phyloP scores from a whole-genome alignment of 805 yeast genomes.

The Metschnikowia cerradonensis region DNA sequence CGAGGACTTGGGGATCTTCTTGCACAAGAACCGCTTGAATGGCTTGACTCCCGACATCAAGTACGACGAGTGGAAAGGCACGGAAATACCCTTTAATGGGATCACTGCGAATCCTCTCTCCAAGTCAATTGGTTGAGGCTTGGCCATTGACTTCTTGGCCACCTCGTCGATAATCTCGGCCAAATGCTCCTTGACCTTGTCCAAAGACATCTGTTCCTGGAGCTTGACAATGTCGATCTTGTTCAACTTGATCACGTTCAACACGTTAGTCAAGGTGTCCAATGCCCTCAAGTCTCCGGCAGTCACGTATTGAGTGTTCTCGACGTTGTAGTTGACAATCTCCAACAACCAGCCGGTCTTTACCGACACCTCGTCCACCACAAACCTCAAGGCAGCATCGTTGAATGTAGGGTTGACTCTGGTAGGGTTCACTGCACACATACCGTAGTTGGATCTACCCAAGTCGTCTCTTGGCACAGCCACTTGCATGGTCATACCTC shows the following conservation, averaged over 20 bases:
- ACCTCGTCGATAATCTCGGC: conserved; percentile 85
- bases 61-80: conserved; percentile 99
- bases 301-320: conserved; percentile 96
- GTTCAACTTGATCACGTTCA: conserved; percentile 89
- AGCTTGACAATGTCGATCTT: conserved; percentile 89
- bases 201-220: conserved; percentile 76
- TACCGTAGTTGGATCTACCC: conserved; percentile 98
- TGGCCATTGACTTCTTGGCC: conserved; percentile 72
- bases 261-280: conserved; percentile 87
- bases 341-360: conserved; percentile 93
- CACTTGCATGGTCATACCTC: conserved; percentile 99
- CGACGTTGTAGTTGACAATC: conserved; percentile 97
- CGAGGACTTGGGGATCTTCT: conserved; percentile 92
- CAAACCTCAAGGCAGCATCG: conserved; percentile 91
- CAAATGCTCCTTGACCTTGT: conserved; percentile 85
- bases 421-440: conserved; percentile 97
- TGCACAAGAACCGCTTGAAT: conserved; percentile 93
- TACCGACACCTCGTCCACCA: conserved; percentile 79
- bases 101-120: conserved; percentile 98
- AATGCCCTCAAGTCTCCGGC: conserved; percentile 98
- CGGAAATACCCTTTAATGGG: conserved; percentile 98
- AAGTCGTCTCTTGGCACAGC: conserved; percentile 95
- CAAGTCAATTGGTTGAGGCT: conserved; percentile 94
- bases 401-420: conserved; percentile 84
- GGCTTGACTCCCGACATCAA: conserved; percentile 98